These are phyloP conservation scores for Calycina herbarum DNA, from an alignment of 2,329 filamentous ascomycete genomes.

Conservation along the genomic window DNA sequence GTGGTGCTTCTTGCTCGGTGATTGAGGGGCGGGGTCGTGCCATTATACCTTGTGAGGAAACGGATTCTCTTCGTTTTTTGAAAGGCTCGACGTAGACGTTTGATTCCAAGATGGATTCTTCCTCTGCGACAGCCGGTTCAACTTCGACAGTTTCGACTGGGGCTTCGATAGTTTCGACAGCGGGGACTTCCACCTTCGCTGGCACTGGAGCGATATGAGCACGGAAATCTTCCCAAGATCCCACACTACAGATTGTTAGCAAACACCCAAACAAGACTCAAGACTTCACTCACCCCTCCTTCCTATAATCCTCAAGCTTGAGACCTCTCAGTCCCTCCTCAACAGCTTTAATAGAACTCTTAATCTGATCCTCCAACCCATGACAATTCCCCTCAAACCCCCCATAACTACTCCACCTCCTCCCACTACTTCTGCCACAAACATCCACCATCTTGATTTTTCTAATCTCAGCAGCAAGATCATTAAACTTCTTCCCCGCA, in stretches of 20 bases:
- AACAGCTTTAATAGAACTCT: constrained; percentile 21
- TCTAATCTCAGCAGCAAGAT: constrained; percentile 23
- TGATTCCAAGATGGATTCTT: neutral
- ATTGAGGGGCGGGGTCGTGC: constrained; percentile 3
- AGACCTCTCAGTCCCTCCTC: constrained; percentile 24
- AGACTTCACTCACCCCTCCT: constrained; percentile 21
- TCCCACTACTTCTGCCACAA: constrained; percentile 24
- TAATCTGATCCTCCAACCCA: constrained; percentile 26
- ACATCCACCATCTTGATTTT: constrained; percentile 30
- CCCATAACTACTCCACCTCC: constrained; percentile 24
- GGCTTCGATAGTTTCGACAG: neutral
- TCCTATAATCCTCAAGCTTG: constrained; percentile 22
- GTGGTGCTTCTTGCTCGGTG: neutral
- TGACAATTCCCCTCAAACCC: constrained; percentile 21
- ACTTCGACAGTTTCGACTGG: neutral
- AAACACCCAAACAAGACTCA: neutral
- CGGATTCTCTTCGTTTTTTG: neutral
- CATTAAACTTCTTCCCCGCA: constrained; percentile 23
- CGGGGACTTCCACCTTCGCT: constrained; percentile 2
- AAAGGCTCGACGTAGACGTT: neutral
- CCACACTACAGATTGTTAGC: constrained; percentile 18
- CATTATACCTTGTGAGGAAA: constrained; percentile 7
- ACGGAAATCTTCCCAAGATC: constrained; percentile 14
- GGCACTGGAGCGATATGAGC: constrained; percentile 5
- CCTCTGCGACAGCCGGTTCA: neutral